Conservation (phyloP, 2,329 filamentous ascomycete genomes). For the Aphanocladium album region DNA sequence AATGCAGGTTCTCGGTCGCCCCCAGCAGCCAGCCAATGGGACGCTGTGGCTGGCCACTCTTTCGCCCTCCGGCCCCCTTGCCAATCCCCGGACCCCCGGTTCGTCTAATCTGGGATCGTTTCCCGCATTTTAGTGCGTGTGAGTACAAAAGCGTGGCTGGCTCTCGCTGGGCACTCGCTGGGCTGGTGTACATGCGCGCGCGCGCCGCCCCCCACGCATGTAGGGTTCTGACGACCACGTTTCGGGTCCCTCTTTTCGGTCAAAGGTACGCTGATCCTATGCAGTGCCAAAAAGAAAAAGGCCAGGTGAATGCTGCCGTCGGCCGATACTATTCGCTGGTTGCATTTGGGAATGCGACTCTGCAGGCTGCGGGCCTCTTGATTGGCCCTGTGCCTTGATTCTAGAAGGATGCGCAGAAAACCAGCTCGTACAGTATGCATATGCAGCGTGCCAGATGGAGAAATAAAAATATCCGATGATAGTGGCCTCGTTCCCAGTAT, state of each 20-base stretch:
- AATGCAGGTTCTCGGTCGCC: background rate
- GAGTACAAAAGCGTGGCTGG: background rate
- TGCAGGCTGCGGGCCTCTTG: background rate
- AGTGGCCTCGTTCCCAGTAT: background rate
- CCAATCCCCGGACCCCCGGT: background rate
- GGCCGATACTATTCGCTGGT: background rate
- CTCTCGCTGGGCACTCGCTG: background rate
- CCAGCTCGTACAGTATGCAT: background rate
- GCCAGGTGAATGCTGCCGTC: background rate
- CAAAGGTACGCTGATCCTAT: background rate
- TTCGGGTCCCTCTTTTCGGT: background rate
- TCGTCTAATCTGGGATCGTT: slow-evolving; percentile 8
- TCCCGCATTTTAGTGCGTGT: slow-evolving; percentile 8
- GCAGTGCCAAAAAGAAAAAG: background rate
- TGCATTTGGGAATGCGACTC: background rate
- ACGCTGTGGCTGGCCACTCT: background rate
- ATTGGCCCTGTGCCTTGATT: background rate
- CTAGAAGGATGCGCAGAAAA: background rate
- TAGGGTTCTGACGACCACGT: slow-evolving; percentile 6
- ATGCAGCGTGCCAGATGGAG: background rate
- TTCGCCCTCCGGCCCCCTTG: background rate
- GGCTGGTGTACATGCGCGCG: too few species aligned
- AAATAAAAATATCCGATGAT: background rate
- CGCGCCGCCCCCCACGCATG: background rate
- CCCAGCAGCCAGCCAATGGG: background rate